Conservation (phyloP, 169 alveolate species). For the Cryptosporidium bovis region DNA sequence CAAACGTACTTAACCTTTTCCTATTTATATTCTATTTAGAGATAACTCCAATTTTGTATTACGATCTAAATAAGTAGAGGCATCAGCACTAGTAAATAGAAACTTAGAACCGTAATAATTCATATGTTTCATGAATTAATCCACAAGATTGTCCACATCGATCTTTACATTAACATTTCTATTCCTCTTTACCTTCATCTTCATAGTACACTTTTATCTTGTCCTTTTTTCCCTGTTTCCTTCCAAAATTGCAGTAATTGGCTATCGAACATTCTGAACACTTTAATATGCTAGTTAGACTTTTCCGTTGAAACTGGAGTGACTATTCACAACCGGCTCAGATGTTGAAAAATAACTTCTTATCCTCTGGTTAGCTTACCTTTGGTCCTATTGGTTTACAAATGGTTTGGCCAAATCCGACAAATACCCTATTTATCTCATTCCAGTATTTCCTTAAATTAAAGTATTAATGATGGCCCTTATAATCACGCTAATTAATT, state of each 20-base stretch:
- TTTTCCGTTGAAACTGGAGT: neutral
- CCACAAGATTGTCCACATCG: too few relatives aligned
- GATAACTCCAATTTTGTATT: too few relatives aligned
- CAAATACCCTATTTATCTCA: conserved; percentile 90
- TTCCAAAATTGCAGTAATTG: conserved; percentile 36
- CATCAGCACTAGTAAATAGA: too few relatives aligned
- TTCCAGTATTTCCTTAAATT: conserved; percentile 85
- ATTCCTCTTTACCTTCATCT: too few relatives aligned
- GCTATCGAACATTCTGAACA: conserved; percentile 40
- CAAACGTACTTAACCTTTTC: too few relatives aligned
- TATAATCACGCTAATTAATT: neutral
- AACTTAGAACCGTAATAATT: too few relatives aligned
- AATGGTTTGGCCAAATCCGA: conserved; percentile 96
- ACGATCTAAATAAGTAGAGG: too few relatives aligned
- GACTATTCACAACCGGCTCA: neutral
- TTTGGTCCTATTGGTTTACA: conserved; percentile 89
- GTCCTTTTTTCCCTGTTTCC: neutral
- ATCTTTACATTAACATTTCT: too few relatives aligned
- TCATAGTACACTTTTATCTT: too few relatives aligned
- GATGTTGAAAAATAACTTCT: neutral
- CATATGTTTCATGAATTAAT: too few relatives aligned
- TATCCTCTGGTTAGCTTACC: conserved; percentile 11
- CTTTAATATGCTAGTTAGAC: neutral
- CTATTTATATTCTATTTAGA: too few relatives aligned
- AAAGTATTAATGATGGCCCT: neutral